These are phyloP conservation scores for Gossypium lobatum DNA, from an alignment of 441 rosid species.

Conservation along the genomic window DNA sequence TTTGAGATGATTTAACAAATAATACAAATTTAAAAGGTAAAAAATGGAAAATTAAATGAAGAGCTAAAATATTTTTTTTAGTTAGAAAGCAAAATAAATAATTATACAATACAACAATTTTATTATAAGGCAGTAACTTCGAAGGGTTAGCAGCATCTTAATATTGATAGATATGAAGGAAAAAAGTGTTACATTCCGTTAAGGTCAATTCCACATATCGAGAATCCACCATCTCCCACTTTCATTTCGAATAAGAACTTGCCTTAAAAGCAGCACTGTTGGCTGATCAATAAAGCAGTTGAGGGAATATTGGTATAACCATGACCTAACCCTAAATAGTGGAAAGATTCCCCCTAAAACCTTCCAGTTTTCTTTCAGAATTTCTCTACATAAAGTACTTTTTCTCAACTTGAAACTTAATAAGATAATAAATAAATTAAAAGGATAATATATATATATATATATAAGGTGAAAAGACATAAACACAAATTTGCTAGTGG, in stretches of 20 bases:
- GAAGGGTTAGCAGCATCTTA: neutral
- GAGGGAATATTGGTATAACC: neutral
- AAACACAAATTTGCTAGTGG: slow-evolving; percentile 5
- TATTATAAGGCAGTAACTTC: neutral
- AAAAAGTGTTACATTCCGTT: neutral
- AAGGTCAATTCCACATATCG: slow-evolving; percentile 8
- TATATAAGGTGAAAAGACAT: neutral
- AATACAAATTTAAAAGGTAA: no score
- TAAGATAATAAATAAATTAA: neutral
- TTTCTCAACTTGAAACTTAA: neutral
- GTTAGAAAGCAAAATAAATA: neutral
- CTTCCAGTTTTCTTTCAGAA: neutral
- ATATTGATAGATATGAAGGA: neutral
- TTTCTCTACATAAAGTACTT: neutral
- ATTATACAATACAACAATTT: neutral
- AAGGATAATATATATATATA: neutral
- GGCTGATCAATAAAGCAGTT: neutral
- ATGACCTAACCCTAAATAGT: neutral
- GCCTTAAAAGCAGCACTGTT: slow-evolving; percentile 16
- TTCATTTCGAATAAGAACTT: slow-evolving; percentile 15
- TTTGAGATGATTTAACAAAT: no score
- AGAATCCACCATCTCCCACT: slow-evolving; percentile 13
- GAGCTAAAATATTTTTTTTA: no score
- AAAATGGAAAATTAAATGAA: no score
- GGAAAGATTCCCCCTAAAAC: neutral